Percentiles rank a stretch among this genome's conserved stretches.
Conservation (phyloP, 1,284 basidiomycete species). For the Ganoderma lingzhi region DNA sequence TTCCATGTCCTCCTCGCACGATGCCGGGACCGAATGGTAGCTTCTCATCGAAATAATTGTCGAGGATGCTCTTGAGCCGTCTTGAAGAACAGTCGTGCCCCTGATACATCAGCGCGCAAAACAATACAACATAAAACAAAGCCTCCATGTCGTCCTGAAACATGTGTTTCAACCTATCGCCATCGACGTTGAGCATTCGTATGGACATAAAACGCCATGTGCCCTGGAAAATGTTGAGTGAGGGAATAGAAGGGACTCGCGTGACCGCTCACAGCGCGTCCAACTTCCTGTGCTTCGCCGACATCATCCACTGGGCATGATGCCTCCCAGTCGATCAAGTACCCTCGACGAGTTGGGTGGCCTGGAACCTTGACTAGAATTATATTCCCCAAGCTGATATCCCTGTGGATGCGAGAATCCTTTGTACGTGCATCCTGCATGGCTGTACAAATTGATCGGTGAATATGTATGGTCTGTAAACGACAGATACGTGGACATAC, state of each 20-base stretch:
- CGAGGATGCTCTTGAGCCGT: not conserved
- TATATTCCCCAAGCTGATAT: slow-evolving; percentile 26
- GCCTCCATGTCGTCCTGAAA: slow-evolving; percentile 21
- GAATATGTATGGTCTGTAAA: not conserved
- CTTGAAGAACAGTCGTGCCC: not conserved
- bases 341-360: slow-evolving; percentile 10
- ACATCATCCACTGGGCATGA: slow-evolving; percentile 12
- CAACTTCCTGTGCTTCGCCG: not conserved
- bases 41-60: slow-evolving; percentile 3
- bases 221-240: not conserved
- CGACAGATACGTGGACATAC: not conserved
- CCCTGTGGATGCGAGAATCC: slow-evolving; percentile 19
- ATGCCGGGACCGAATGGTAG: not conserved
- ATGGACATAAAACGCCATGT: slow-evolving; percentile 16
- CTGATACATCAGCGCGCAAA: slow-evolving; percentile 3
- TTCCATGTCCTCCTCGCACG: not conserved
- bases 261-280: slow-evolving; percentile 8
- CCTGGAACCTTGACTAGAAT: slow-evolving; percentile 19
- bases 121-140: slow-evolving; percentile 18
- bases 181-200: not conserved
- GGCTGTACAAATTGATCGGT: slow-evolving; percentile 8
- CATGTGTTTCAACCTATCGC: not conserved
- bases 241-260: not conserved
- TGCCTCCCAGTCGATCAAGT: slow-evolving; percentile 27
- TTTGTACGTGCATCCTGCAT: slow-evolving; percentile 17